Evolutionary conservation across 2,329 filamentous ascomycete species (phyloP).

Genomic region (Pseudopithomyces chartarum): DNA sequence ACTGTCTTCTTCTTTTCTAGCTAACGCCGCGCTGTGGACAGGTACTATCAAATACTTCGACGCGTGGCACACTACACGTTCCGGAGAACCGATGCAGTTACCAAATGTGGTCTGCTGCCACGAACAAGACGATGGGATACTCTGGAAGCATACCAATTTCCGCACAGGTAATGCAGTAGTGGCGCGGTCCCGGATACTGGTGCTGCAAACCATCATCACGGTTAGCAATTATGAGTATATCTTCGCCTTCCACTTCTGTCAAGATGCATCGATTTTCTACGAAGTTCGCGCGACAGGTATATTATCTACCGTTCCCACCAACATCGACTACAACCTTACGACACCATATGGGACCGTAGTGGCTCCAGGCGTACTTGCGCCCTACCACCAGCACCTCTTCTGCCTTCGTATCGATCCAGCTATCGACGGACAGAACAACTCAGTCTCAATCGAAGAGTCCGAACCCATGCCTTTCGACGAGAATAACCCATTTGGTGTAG

Average conservation of each 20-base stretch:
- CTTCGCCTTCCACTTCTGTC: slow-evolving; percentile 50
- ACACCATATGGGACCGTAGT: slow-evolving; percentile 47
- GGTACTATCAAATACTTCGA: slow-evolving; percentile 50
- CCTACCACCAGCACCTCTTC: slow-evolving; percentile 53
- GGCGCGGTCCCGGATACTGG: slow-evolving; percentile 25
- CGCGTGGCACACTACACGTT: slow-evolving; percentile 42
- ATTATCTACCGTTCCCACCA: slow-evolving; percentile 47
- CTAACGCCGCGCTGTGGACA: neutral
- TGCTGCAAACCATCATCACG: slow-evolving; percentile 33
- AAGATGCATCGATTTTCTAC: slow-evolving; percentile 48
- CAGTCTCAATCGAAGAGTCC: slow-evolving; percentile 36
- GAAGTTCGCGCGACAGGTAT: slow-evolving; percentile 53
- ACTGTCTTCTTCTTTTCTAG: no score
- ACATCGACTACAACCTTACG: slow-evolving; percentile 34
- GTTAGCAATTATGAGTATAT: slow-evolving; percentile 37
- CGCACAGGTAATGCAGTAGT: slow-evolving; percentile 27
- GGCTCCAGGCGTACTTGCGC: slow-evolving; percentile 49
- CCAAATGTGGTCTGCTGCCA: slow-evolving; percentile 52
- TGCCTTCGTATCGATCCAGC: slow-evolving; percentile 52
- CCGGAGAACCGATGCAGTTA: slow-evolving; percentile 43
- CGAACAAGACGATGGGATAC: slow-evolving; percentile 64
- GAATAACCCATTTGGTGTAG: slow-evolving; percentile 26
- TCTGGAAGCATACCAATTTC: slow-evolving; percentile 38
- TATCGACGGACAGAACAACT: slow-evolving; percentile 45
- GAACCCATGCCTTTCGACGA: slow-evolving; percentile 20